These are phyloP conservation scores for Termitomyces sp. DNA, from an alignment of 768 basidiomycete species.

Conservation along the genomic window DNA sequence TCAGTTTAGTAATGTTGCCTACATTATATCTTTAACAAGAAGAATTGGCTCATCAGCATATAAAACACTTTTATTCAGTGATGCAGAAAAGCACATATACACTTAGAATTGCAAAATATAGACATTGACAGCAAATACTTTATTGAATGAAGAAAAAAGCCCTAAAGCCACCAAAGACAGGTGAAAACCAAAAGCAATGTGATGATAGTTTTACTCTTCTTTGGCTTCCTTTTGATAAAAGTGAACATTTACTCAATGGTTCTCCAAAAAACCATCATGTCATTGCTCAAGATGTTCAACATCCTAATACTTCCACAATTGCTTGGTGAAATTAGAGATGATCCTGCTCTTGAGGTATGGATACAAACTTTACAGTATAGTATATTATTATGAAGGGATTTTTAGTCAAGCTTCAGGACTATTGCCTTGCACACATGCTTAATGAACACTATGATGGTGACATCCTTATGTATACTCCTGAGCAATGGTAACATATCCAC, in stretches of 20 bases:
- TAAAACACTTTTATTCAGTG: too few species aligned
- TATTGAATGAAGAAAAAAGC: too few species aligned
- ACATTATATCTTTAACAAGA: conserved; percentile 20
- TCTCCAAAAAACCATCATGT: neutral
- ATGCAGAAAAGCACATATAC: too few species aligned
- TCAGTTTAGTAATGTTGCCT: neutral
- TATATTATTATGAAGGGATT: too few species aligned
- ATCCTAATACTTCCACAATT: neutral
- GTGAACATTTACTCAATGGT: neutral
- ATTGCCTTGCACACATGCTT: too few species aligned
- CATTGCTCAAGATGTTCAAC: neutral
- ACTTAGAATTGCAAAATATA: conserved; percentile 22
- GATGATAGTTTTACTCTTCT: neutral
- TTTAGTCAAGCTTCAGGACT: too few species aligned
- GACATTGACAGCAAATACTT: neutral
- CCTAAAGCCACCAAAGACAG: neutral
- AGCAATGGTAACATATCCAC: too few species aligned
- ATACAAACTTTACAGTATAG: too few species aligned
- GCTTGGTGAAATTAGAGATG: too few species aligned
- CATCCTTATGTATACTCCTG: too few species aligned
- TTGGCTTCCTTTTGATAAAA: neutral
- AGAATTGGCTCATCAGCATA: conserved; percentile 30
- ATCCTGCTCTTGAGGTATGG: too few species aligned
- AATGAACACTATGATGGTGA: too few species aligned
- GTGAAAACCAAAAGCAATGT: neutral